Base-by-base conservation (phyloP, 257 asterid species). In the Scutellaria barbata region DNA sequence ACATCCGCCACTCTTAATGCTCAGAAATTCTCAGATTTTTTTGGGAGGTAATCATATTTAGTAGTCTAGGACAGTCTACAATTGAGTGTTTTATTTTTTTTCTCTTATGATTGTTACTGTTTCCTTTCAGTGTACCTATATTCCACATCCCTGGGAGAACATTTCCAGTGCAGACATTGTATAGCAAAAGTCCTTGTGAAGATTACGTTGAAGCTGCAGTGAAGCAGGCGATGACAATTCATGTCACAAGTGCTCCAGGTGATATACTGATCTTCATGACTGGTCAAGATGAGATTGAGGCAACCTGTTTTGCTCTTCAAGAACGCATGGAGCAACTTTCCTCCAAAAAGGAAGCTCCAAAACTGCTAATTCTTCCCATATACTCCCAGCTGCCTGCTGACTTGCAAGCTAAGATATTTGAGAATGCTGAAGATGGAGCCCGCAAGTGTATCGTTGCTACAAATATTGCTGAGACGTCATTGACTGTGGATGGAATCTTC, bases 301-400 rank as follows among this genome's bases (percentile, higher is more conserved):
- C 98, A 6, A 88, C 95, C 20, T 94, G 99, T 62, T 89, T 89
- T 71, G 95, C 99, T 62, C 96, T 94, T 47, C 47, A 87, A 6
- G 99, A 94, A 57, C 95, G 98, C 56, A 88, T 94, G 96, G 99
- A 94, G 67, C 96, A 89, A 69, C 90, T 88, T 40, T 77, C 96
- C 18, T 76, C 96, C 22, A 68, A 88, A 67, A 94, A 88, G 75
- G 96, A 94, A 72, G 82, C 89, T 35, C 95, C 97, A 8, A 94
- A 89, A 81, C 87, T 94, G 45, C 74, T 88, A 37, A 89, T 94
- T 52, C 99, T 94, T 73, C 99, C 99, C 57, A 89, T 94, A 61
- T 94, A 94, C 89, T 94, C 99, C 45, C 99, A 94, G 81, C 90
- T 94, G 35, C 99, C 99, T 3, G 99, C 99, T 18, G 99, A 94